Percentiles rank a stretch among this genome's conserved stretches.
Evolutionary conservation across 495 filamentous ascomycete genomes (phyloP).

Genomic region (Hypoxylon perforatum): DNA sequence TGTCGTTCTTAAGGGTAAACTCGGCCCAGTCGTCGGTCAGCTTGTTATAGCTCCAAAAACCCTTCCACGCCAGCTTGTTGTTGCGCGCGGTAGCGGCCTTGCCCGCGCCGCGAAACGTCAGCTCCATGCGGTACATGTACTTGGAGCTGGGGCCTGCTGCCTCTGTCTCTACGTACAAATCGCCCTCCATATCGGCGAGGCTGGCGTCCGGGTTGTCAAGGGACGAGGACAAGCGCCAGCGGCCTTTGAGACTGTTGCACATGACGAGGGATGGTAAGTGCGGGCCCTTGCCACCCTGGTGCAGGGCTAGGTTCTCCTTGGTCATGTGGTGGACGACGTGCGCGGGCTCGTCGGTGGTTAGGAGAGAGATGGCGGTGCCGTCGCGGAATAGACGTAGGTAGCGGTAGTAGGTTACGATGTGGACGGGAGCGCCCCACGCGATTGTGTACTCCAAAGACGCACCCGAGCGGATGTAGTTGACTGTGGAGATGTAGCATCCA

Average conservation of each 20-base stretch:
- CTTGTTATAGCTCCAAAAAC: slow-evolving; percentile 90
- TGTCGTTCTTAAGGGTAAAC: slow-evolving; percentile 85
- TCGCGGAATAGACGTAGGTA: slow-evolving; percentile 96
- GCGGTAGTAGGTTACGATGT: slow-evolving; percentile 97
- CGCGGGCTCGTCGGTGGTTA: slow-evolving; percentile 81
- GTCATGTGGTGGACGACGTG: slow-evolving; percentile 84
- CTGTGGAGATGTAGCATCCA: slow-evolving; percentile 93
- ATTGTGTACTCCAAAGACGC: slow-evolving; percentile 64
- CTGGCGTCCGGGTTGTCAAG: slow-evolving; percentile 41
- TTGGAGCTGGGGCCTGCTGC: slow-evolving; percentile 73
- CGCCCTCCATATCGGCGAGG: slow-evolving; percentile 65
- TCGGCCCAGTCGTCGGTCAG: slow-evolving; percentile 91
- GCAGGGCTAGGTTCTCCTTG: slow-evolving; percentile 46
- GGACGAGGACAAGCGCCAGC: slow-evolving; percentile 50
- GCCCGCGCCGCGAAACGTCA: slow-evolving; percentile 71
- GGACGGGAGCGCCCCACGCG: slow-evolving; percentile 85
- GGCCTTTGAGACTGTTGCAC: slow-evolving; percentile 50
- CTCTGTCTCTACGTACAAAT: slow-evolving; percentile 86
- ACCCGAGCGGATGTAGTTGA: slow-evolving; percentile 91
- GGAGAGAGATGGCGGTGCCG: slow-evolving; percentile 80
- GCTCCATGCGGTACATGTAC: slow-evolving; percentile 83
- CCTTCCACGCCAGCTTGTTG: slow-evolving; percentile 88
- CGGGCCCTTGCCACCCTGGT: slow-evolving; percentile 27
- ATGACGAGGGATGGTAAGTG: slow-evolving; percentile 51
- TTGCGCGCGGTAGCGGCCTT: slow-evolving; percentile 62